These are phyloP conservation scores for Syzygium oleosum DNA, from an alignment of 345 rosid genomes.

Conservation along the genomic window DNA sequence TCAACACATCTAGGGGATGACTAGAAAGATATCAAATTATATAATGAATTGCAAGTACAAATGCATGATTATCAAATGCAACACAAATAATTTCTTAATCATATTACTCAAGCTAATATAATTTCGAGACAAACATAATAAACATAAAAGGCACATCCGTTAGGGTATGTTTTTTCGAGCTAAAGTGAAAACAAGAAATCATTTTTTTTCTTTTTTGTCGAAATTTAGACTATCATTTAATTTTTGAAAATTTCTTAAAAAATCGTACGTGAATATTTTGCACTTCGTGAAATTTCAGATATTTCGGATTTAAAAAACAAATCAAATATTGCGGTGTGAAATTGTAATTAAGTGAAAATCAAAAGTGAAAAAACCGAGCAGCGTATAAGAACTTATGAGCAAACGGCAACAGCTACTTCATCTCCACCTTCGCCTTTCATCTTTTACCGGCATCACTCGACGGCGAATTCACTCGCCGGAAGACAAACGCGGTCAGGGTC, in stretches of 20 bases:
- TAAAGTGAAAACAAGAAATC: background rate
- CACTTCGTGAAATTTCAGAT: background rate
- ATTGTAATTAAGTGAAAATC: background rate
- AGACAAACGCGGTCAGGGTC: background rate
- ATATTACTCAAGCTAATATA: background rate
- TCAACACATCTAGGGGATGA: too few relatives aligned
- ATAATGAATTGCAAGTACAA: too few relatives aligned
- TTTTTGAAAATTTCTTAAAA: too few relatives aligned
- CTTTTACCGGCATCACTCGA: background rate
- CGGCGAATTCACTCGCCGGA: background rate
- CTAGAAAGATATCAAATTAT: too few relatives aligned
- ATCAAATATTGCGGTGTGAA: background rate
- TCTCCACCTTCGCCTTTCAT: background rate
- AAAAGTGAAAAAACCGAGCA: background rate
- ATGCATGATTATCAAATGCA: too few relatives aligned
- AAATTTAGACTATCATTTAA: background rate
- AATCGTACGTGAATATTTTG: background rate
- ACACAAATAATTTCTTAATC: background rate
- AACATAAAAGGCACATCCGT: background rate
- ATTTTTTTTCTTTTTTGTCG: background rate
- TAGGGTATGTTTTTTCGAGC: background rate
- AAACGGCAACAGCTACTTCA: background rate
- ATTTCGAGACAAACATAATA: background rate
- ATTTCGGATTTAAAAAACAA: background rate
- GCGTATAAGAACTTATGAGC: background rate